These are phyloP conservation scores for Pseudopithomyces maydicus DNA, from an alignment of 2,329 filamentous ascomycete genomes.

Conservation along the genomic window DNA sequence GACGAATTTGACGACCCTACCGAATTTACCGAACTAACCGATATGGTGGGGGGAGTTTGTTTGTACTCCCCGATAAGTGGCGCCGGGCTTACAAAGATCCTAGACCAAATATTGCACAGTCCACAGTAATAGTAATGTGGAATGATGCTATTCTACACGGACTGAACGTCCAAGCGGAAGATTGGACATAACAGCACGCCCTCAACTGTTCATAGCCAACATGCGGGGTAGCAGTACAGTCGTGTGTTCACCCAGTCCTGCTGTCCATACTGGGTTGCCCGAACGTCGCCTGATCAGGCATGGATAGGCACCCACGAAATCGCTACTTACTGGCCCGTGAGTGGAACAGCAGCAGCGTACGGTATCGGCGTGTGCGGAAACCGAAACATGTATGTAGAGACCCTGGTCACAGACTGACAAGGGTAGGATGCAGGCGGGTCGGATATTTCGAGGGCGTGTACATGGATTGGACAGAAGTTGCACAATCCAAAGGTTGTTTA, in stretches of 20 bases:
- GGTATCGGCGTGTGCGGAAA: slow-evolving; percentile 1
- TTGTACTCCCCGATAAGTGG: not conserved
- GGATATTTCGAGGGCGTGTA: slow-evolving; percentile 1
- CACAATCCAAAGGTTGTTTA: not conserved
- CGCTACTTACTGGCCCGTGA: slow-evolving; percentile 3
- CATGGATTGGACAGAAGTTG: not conserved
- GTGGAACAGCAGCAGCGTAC: not conserved
- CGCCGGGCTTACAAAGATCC: not conserved
- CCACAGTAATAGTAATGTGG: no score
- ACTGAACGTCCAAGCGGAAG: not conserved
- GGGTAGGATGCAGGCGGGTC: slow-evolving; percentile 2
- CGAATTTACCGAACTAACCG: not conserved
- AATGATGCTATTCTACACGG: no score
- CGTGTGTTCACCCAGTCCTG: not conserved
- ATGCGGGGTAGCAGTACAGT: not conserved
- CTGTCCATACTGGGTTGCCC: slow-evolving; percentile 5
- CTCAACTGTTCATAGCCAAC: not conserved
- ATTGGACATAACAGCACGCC: not conserved
- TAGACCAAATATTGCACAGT: not conserved
- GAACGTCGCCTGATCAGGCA: slow-evolving; percentile 11
- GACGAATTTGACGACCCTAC: not conserved
- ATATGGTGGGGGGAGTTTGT: not conserved
- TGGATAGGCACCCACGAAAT: not conserved
- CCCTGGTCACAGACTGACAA: not conserved
- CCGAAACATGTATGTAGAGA: not conserved